Percentiles rank a stretch among this genome's conserved stretches.
These are phyloP conservation scores for Claviceps capensis DNA, from an alignment of 2,329 filamentous ascomycete genomes.

Conservation along the genomic window DNA sequence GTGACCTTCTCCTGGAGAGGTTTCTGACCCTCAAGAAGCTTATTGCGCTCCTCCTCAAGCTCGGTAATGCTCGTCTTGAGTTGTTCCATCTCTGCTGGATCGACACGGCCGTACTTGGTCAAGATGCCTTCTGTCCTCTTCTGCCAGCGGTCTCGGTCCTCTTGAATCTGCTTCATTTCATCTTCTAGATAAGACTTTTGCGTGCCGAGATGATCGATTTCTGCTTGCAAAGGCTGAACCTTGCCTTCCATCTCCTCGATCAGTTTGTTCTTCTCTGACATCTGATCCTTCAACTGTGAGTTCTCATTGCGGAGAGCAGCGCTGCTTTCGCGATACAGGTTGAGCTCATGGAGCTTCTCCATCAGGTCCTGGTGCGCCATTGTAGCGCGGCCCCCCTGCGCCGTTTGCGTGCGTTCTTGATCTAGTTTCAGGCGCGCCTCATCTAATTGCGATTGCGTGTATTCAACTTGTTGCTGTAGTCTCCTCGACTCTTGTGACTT, in stretches of 20 bases:
- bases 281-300: constrained; percentile 60
- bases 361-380: constrained; percentile 81
- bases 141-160: constrained; percentile 89
- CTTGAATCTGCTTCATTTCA: constrained; percentile 76
- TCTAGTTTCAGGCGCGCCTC: constrained; percentile 80
- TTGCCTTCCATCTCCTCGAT: constrained; percentile 61
- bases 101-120: constrained; percentile 88
- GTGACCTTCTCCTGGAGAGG: constrained; percentile 40
- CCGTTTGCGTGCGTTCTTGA: constrained; percentile 67
- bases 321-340: constrained; percentile 89
- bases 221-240: constrained; percentile 70
- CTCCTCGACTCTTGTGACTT: constrained; percentile 80
- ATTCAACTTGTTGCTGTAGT: constrained; percentile 78
- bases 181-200: constrained; percentile 70
- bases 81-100: constrained; percentile 82
- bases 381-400: constrained; percentile 58
- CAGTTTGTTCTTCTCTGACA: constrained; percentile 60
- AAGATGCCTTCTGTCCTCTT: constrained; percentile 92
- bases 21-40: constrained; percentile 34
- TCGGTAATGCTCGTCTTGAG: constrained; percentile 64
- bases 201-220: constrained; percentile 70
- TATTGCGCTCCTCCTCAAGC: constrained; percentile 51
- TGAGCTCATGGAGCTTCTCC: constrained; percentile 90
- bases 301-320: constrained; percentile 80
- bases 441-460: constrained; percentile 76